A percentile compares a stretch with the other conserved stretches of the same genome.
These are phyloP conservation scores for Lentinula sp. DNA, from an alignment of 768 basidiomycete species.

Conservation along the genomic window DNA sequence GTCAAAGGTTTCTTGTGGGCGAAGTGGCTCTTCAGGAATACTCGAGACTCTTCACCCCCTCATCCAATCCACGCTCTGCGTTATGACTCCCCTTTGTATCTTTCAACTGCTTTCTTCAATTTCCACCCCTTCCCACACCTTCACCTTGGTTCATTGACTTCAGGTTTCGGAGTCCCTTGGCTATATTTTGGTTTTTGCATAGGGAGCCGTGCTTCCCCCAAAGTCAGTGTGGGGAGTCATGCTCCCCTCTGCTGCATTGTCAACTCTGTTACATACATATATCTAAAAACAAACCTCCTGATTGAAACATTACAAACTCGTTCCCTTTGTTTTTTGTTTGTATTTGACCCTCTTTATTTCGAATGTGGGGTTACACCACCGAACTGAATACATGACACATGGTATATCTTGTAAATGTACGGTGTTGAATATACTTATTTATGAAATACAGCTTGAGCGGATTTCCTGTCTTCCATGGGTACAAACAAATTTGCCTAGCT, in stretches of 20 bases:
- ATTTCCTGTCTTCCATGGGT: too few species aligned
- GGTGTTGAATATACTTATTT: slow-evolving; percentile 1
- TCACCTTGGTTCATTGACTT: background rate
- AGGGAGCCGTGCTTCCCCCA: slow-evolving; percentile 1
- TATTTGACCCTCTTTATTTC: background rate
- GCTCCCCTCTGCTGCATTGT: background rate
- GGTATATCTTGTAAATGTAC: slow-evolving; percentile 2
- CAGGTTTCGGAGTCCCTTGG: background rate
- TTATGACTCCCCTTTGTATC: background rate
- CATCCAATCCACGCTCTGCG: background rate
- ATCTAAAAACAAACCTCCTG: background rate
- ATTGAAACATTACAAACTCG: background rate
- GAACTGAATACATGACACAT: background rate
- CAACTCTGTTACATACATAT: background rate
- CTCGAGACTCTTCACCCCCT: background rate
- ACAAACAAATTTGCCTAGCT: too few species aligned
- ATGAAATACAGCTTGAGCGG: background rate
- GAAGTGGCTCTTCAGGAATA: background rate
- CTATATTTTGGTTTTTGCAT: background rate
- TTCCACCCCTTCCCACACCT: background rate
- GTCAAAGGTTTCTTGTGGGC: background rate
- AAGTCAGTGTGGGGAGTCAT: background rate
- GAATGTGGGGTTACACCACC: background rate
- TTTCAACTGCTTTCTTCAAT: background rate
- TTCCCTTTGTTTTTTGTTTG: background rate